Percentiles rank a stretch among this genome's conserved stretches.
Conservation (phyloP, 495 filamentous ascomycete genomes). For the Aspergillus carlsbadensis region DNA sequence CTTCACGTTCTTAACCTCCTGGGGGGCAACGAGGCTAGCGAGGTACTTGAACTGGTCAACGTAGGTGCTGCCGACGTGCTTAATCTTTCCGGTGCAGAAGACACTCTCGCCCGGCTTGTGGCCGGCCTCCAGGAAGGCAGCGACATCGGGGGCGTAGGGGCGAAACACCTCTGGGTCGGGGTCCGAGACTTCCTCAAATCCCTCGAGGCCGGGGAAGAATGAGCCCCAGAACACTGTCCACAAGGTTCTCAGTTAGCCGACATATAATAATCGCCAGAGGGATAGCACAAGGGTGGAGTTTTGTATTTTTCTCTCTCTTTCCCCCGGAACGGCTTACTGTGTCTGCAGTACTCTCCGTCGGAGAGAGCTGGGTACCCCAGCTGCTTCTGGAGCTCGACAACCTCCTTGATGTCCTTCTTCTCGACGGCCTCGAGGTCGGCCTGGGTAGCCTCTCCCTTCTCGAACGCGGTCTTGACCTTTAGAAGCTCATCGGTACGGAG, state of each 20-base stretch:
- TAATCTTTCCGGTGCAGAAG: slow-evolving; percentile 70
- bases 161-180: slow-evolving; percentile 64
- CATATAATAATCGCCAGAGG: not conserved
- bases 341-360: slow-evolving; percentile 75
- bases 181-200: slow-evolving; percentile 62
- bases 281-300: not conserved
- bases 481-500: slow-evolving; percentile 71
- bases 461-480: slow-evolving; percentile 57
- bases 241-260: slow-evolving; percentile 2
- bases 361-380: slow-evolving; percentile 67
- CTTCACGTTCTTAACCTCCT: slow-evolving; percentile 64
- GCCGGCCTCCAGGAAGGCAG: slow-evolving; percentile 67
- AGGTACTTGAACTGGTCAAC: slow-evolving; percentile 68
- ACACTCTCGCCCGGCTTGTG: slow-evolving; percentile 75
- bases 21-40: slow-evolving; percentile 57
- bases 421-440: slow-evolving; percentile 50
- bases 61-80: slow-evolving; percentile 61
- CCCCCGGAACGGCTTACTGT: slow-evolving; percentile 38
- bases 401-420: slow-evolving; percentile 64
- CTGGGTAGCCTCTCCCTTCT: slow-evolving; percentile 44
- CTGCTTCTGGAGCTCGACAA: slow-evolving; percentile 63
- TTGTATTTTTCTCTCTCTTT: not conserved
- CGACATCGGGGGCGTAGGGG: slow-evolving; percentile 75
- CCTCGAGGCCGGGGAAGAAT: slow-evolving; percentile 74
- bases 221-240: slow-evolving; percentile 63